phyloP scores from a whole-genome alignment of 768 basidiomycete species.

The Leucogyrophana mollusca region DNA sequence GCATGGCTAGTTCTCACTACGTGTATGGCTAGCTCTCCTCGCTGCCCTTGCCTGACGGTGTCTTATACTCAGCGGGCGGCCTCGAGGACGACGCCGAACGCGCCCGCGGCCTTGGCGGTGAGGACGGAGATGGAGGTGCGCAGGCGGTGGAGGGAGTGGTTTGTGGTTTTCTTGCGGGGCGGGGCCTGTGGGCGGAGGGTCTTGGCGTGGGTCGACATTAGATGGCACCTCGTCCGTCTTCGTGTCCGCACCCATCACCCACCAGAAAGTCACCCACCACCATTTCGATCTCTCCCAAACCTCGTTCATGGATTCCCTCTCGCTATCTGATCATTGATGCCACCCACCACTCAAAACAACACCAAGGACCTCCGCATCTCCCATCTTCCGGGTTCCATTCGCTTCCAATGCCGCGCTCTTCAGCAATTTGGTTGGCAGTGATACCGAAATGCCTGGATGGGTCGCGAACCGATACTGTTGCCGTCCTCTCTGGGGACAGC shows the following conservation, averaged over 20 bases:
- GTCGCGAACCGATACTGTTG: constrained; percentile 23
- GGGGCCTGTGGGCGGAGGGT: too few relatives aligned
- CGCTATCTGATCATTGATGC: constrained; percentile 1
- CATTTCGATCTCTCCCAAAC: background rate
- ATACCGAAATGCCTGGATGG: background rate
- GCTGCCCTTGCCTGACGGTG: too few relatives aligned
- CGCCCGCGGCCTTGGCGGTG: constrained; percentile 82
- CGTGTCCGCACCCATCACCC: background rate
- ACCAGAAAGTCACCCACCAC: constrained; percentile 3
- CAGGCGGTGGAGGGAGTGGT: too few relatives aligned
- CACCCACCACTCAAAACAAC: constrained; percentile 2
- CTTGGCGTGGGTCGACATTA: background rate
- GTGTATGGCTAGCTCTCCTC: too few relatives aligned
- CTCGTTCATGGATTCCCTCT: constrained; percentile 4
- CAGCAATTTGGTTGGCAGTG: background rate
- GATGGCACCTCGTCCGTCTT: background rate
- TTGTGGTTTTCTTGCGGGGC: too few relatives aligned
- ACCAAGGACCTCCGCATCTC: constrained; percentile 2
- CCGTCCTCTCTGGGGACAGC: constrained; percentile 18
- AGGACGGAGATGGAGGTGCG: constrained; percentile 83
- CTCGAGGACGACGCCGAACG: constrained; percentile 82
- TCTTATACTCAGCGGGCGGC: too few relatives aligned
- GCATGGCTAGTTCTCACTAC: too few relatives aligned
- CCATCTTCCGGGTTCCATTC: constrained; percentile 1
- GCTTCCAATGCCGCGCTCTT: too few relatives aligned